These are phyloP conservation scores for Gonium pectorale DNA, from an alignment of 139 green algal genomes.

Conservation along the genomic window DNA sequence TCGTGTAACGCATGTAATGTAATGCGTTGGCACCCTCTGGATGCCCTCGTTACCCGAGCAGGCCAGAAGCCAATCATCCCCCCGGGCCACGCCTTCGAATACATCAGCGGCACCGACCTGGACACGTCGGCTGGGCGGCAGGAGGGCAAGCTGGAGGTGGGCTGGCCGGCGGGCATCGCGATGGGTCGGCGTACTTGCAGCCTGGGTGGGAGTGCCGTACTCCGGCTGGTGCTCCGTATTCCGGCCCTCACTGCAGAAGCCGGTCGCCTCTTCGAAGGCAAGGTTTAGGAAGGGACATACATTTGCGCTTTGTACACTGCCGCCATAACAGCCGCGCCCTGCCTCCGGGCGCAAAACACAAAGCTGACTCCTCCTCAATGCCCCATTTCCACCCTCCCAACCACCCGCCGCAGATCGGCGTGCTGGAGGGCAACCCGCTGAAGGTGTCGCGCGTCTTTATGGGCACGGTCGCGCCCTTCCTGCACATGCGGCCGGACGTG, in stretches of 20 bases:
- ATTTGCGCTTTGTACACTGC: not conserved
- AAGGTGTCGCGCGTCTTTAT: constrained; percentile 20
- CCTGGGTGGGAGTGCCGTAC: not conserved
- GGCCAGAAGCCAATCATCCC: constrained; percentile 53
- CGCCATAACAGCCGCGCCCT: not conserved
- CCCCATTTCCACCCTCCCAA: not conserved
- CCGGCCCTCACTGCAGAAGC: not conserved
- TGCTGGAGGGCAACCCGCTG: constrained; percentile 20
- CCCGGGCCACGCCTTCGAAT: constrained; percentile 48
- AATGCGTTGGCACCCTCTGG: no score
- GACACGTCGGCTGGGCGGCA: constrained; percentile 50
- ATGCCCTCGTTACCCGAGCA: no score
- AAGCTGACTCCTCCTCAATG: not conserved
- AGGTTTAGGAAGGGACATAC: not conserved
- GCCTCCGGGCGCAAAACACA: not conserved
- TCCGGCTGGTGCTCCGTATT: not conserved
- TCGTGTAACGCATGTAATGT: no score
- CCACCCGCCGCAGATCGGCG: not conserved
- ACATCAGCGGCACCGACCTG: constrained; percentile 49
- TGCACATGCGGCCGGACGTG: constrained; percentile 33
- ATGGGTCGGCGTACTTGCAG: not conserved
- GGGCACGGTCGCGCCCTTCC: constrained; percentile 13
- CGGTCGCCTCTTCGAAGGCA: not conserved
- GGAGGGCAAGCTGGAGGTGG: constrained; percentile 42
- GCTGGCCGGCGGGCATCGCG: not conserved